Conservation (phyloP, 495 filamentous ascomycete genomes). For the Aspergillus heteromorphus region DNA sequence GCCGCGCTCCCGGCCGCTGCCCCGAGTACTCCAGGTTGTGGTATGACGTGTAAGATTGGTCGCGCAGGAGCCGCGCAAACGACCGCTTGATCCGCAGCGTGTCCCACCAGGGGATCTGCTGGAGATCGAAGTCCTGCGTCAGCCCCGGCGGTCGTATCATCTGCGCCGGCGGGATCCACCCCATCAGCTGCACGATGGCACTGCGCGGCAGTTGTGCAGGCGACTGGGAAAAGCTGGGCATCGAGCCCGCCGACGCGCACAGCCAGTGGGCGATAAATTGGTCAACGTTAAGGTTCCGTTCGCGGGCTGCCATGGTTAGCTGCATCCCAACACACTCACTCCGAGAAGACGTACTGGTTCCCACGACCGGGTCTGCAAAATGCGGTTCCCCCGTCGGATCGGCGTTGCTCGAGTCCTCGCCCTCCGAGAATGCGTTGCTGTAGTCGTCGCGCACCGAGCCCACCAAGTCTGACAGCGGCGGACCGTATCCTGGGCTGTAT, state of each 20-base stretch:
- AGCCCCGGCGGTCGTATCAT: conserved; percentile 40
- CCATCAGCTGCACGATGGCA: conserved; percentile 26
- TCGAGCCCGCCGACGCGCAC: conserved; percentile 17
- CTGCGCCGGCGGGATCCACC: conserved; percentile 36
- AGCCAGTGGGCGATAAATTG: conserved; percentile 43
- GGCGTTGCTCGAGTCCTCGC: conserved; percentile 11
- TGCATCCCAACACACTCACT: neutral
- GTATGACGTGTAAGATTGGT: conserved; percentile 42
- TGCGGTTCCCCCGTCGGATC: conserved; percentile 15
- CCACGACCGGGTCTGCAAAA: conserved; percentile 27
- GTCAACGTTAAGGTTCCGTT: conserved; percentile 40
- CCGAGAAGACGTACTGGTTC: conserved; percentile 28
- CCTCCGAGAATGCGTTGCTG: conserved; percentile 15
- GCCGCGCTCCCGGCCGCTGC: conserved; percentile 17
- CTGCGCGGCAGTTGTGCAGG: conserved; percentile 15
- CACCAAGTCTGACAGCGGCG: conserved; percentile 14
- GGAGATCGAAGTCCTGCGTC: conserved; percentile 59
- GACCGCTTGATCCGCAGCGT: conserved; percentile 55
- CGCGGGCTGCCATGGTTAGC: conserved; percentile 28
- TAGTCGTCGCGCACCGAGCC: conserved; percentile 15
- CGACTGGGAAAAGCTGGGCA: conserved; percentile 17
- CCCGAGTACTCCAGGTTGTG: conserved; percentile 35
- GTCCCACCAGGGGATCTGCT: conserved; percentile 71
- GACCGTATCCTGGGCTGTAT: conserved; percentile 14
- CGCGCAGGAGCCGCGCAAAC: conserved; percentile 55